Evolutionary conservation across 23 red algal genomes (phyloP).

Genomic region (Gracilaria domingensis): DNA sequence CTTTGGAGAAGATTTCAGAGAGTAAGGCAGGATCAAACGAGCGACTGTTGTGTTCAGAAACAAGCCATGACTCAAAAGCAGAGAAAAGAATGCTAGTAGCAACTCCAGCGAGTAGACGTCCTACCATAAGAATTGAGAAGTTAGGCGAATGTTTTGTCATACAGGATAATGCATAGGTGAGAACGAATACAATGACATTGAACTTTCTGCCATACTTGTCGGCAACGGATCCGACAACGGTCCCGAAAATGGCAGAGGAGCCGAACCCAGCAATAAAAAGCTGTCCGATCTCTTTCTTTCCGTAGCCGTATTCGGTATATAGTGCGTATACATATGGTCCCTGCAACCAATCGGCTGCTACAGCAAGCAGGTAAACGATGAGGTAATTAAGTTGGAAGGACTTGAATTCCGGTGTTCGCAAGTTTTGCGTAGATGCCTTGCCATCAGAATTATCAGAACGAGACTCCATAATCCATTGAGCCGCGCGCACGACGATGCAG

Average conservation of each 20-base stretch:
- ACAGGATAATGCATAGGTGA: constrained; percentile 89
- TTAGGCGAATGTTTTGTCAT: constrained; percentile 90
- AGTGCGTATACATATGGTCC: constrained; percentile 98
- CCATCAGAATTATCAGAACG: constrained; percentile 14
- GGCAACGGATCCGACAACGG: constrained; percentile 88
- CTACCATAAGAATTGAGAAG: constrained; percentile 88
- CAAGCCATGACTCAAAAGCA: constrained; percentile 96
- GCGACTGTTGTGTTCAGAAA: constrained; percentile 90
- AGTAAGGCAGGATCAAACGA: constrained; percentile 56
- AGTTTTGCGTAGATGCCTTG: not conserved
- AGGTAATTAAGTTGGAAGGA: constrained; percentile 93
- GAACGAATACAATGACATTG: constrained; percentile 73
- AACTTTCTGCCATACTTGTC: constrained; percentile 90
- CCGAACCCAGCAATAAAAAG: constrained; percentile 98
- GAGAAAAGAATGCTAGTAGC: constrained; percentile 95
- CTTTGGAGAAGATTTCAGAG: constrained; percentile 91
- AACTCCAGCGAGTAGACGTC: constrained; percentile 87
- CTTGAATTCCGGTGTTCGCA: constrained; percentile 56
- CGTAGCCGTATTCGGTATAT: constrained; percentile 94
- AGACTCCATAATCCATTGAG: constrained; percentile 42
- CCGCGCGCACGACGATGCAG: constrained; percentile 54
- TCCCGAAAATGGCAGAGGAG: constrained; percentile 91
- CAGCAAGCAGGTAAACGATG: constrained; percentile 83
- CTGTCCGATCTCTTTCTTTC: constrained; percentile 88
- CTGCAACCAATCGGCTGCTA: constrained; percentile 95